Evolutionary conservation across 495 filamentous ascomycete species (phyloP).

Genomic region (Thermothielavioides terrestris): DNA sequence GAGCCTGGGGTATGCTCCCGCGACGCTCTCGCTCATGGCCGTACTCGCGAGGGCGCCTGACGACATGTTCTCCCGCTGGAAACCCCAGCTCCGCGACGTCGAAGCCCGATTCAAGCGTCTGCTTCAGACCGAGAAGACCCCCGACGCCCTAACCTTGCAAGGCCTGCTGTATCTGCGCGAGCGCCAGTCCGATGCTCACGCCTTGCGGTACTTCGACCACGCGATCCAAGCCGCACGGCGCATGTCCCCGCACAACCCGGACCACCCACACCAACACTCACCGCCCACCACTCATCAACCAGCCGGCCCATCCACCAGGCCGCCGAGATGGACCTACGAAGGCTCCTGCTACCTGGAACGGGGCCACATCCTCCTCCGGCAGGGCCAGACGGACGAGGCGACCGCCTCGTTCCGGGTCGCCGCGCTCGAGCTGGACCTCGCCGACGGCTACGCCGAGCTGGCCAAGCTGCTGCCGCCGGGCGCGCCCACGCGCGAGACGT

Average conservation of each 20-base stretch:
- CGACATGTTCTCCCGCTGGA: neutral
- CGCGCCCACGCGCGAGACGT: constrained; percentile 11
- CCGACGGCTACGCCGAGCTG: constrained; percentile 15
- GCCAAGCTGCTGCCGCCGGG: constrained; percentile 18
- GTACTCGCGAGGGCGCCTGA: neutral
- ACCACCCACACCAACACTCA: too few relatives aligned
- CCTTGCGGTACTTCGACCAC: constrained; percentile 15
- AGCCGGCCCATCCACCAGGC: neutral
- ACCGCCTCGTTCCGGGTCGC: constrained; percentile 13
- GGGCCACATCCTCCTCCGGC: constrained; percentile 15
- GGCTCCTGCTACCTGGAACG: constrained; percentile 18
- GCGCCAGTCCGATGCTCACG: neutral
- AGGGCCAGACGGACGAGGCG: constrained; percentile 14
- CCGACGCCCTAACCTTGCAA: constrained; percentile 17
- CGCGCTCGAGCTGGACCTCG: constrained; percentile 23
- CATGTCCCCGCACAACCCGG: too few relatives aligned
- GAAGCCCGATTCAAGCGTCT: constrained; percentile 8
- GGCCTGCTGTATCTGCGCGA: constrained; percentile 2
- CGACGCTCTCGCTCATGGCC: constrained; percentile 16
- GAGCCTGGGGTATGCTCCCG: constrained; percentile 17
- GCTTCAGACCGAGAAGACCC: constrained; percentile 1
- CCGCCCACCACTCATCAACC: neutral
- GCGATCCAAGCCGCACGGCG: constrained; percentile 13
- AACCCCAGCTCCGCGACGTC: neutral
- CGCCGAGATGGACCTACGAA: constrained; percentile 30